Evolutionary conservation across 805 yeast species (phyloP).

Genomic region (Phaffomyces opuntiae): DNA sequence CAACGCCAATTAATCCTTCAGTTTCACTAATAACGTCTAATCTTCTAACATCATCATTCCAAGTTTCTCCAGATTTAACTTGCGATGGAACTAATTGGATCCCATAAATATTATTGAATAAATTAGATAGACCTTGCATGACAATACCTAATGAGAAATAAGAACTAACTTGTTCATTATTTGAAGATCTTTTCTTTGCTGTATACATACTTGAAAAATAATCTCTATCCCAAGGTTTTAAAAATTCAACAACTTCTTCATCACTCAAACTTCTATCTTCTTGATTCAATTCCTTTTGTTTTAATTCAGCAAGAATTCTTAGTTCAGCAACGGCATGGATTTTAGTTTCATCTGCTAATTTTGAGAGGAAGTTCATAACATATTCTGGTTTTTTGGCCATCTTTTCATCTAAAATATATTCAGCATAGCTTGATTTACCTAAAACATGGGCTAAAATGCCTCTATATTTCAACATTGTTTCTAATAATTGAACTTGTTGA

Average conservation of each 20-base stretch:
- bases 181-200: conserved; percentile 27
- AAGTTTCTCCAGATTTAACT: conserved; percentile 67
- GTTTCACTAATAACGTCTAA: conserved; percentile 64
- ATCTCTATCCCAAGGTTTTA: conserved; percentile 93
- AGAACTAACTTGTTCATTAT: conserved; percentile 46
- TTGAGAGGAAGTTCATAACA: conserved; percentile 61
- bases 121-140: conserved; percentile 68
- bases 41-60: conserved; percentile 83
- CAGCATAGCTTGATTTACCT: conserved; percentile 64
- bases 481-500: conserved; percentile 54
- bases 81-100: conserved; percentile 64
- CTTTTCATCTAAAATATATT: conserved; percentile 80
- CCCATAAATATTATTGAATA: conserved; percentile 70
- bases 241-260: conserved; percentile 35
- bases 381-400: conserved; percentile 81
- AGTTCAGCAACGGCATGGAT: conserved; percentile 58
- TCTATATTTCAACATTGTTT: conserved; percentile 54
- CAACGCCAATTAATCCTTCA: conserved; percentile 64
- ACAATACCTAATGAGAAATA: conserved; percentile 84
- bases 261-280: conserved; percentile 21
- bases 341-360: conserved; percentile 44
- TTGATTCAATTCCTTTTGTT: conserved; percentile 24
- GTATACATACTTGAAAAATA: conserved; percentile 38
- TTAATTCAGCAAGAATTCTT: conserved; percentile 34
- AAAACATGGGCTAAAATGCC: conserved; percentile 65